Evolutionary conservation across 345 rosid species (phyloP), one percentile per base, ranked within the genome.

Genomic region (Eucalyptus caleyi): DNA sequence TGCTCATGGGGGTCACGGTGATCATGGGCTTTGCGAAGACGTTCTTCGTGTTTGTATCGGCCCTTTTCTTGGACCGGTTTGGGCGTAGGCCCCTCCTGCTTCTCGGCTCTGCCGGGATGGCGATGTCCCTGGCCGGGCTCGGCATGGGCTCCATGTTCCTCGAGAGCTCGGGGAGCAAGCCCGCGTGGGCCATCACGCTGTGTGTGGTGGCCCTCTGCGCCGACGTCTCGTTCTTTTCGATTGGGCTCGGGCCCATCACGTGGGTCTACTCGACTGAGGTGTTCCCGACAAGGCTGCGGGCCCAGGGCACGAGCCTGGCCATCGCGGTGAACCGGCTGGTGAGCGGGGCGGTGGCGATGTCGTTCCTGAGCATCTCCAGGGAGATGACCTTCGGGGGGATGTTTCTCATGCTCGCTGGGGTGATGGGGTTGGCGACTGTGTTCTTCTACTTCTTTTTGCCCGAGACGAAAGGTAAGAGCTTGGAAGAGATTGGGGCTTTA

Each of bases 201-300:
- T 92, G 92, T 24, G 90, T 95, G 27, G 92, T 94, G 32, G 92
- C 94, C 2, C 94, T 95, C 3, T 94, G 97, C 77, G 92, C 92
- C 2, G 92, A 90, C 49, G 95, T 95, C 3, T 96, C 99, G 13
- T 93, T 93, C 90, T 95, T 96, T 88, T 96, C 97, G 27, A 92
- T 96, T 86, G 97, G 96, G 92, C 94, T 94, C 18, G 96, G 98
- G 16, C 96, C 98, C 1, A 94, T 96, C 23, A 95, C 98, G 1
- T 96, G 97, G 97, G 99, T 96, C 30, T 96, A 96, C 92, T 91
- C 95, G 14, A 91, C 96, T 2, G 99, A 96, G 93, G 94, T 94
- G 19, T 96, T 96, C 83, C 98, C 97, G 2, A 62, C 92, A 45
- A 92, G 93, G 91, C 89, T 96, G 40, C 89, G 98, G 91, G 99